A percentile compares a stretch with the other conserved stretches of the same genome.
These are phyloP conservation scores for Schwanniomyces polymorphus DNA, from an alignment of 805 yeast genomes.

Conservation along the genomic window DNA sequence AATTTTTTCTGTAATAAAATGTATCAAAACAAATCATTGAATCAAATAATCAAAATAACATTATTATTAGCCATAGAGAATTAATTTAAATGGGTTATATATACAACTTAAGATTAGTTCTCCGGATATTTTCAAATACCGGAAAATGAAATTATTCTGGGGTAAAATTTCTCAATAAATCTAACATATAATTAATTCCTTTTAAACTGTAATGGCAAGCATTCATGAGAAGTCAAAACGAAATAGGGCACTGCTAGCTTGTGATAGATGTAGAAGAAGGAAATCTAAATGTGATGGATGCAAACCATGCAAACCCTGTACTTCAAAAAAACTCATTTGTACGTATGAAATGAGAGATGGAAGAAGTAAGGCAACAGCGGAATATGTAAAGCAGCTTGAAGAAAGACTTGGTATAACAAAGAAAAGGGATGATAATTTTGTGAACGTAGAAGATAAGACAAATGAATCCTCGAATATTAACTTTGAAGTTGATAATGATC, in stretches of 20 bases:
- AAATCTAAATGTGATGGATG: constrained; percentile 5
- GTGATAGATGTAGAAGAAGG: constrained; percentile 11
- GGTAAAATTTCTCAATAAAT: no score
- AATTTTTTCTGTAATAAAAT: no score
- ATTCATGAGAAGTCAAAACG: not conserved
- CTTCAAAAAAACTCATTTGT: not conserved
- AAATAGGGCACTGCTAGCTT: constrained; percentile 7
- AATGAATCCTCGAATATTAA: not conserved
- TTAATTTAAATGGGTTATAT: no score
- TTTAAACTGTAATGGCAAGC: not conserved
- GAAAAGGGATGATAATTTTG: not conserved
- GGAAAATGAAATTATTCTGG: no score
- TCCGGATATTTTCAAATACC: no score
- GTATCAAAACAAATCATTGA: no score
- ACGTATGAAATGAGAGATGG: not conserved
- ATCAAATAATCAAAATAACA: no score
- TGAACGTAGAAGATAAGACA: not conserved
- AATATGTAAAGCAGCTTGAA: not conserved
- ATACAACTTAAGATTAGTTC: no score
- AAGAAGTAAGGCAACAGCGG: not conserved
- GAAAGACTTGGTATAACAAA: not conserved
- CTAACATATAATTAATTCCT: no score
- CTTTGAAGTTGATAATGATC: not conserved
- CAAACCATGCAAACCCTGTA: not conserved
- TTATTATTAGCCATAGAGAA: no score